Base-by-base conservation (phyloP, 2,329 filamentous ascomycete genomes). In the Botrytis tulipae region DNA sequence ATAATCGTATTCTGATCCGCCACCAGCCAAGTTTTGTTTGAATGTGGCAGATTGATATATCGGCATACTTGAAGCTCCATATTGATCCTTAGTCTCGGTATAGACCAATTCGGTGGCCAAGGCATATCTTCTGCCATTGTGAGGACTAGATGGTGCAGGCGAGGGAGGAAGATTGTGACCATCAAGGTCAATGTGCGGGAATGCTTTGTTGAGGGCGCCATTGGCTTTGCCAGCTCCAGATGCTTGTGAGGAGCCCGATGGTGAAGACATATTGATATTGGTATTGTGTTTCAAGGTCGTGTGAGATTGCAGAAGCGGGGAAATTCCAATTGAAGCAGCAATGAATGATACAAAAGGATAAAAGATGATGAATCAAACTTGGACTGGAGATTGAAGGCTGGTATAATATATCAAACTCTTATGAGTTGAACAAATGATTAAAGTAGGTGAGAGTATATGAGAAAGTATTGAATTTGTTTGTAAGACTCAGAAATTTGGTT, bases 41-140 rank as follows among this genome's bases (percentile, higher is more conserved):
- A 99, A 99, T 54, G 96, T 99, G 67, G 96, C 97, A 67, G 94
- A 97, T 88, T 97, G 96, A 84, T 99, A 99, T 81, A 99, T 98
- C 71, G 96, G 96, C 79, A 97, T 92, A 83, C 95, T 98, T 79
- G 94, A 97, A 73, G 96, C 90, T 81, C 97, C 97, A 86, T 98
- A 98, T 85, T 99, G 96, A 83, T 99, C 96, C 84, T 92, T 96
- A 82, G 92, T 91, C 79, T 99, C 96, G 70, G 95, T 98, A 83
- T 95, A 98, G 75, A 99, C 96, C 76, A 99, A 86, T 84, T 99
- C 96, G 7, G 96, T 99, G 73, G 95, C 95, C 75, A 99, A 89
- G 63, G 95, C 94, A 84, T 98, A 99, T 78, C 94, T 93, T 77
- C 92, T 90, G 76, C 94, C 94, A 81, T 91, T 92, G 81, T 91